phyloP scores from a whole-genome alignment of 225 moss, liverwort and hornwort species.

The Ulota crispa region DNA sequence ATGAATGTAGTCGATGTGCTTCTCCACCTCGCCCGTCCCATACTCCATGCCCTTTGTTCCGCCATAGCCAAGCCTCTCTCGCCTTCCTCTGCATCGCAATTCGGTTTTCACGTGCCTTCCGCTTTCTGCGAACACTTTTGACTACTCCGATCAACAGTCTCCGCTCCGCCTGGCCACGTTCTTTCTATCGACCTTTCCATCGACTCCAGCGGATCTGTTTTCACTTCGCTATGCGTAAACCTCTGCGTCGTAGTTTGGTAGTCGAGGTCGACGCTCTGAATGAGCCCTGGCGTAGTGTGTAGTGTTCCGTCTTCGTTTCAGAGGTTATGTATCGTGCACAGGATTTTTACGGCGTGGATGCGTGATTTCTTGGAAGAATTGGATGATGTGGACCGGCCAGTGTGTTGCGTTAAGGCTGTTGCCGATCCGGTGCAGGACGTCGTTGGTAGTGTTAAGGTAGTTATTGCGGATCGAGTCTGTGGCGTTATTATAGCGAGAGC shows the following conservation, averaged over 20 bases:
- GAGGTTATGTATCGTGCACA: neutral
- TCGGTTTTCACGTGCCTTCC: constrained; percentile 7
- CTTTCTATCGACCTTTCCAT: constrained; percentile 26
- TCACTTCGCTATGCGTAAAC: constrained; percentile 34
- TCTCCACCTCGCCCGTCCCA: neutral
- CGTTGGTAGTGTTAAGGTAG: constrained; percentile 16
- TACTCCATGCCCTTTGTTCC: neutral
- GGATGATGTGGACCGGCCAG: constrained; percentile 18
- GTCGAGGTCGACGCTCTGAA: neutral
- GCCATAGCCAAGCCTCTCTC: constrained; percentile 31
- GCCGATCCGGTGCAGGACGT: constrained; percentile 20
- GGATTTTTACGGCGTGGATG: neutral
- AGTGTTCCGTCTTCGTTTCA: neutral
- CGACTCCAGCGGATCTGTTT: constrained; percentile 20
- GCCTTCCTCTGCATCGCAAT: neutral
- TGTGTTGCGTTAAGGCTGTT: constrained; percentile 11
- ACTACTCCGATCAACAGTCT: constrained; percentile 15
- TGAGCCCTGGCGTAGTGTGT: constrained; percentile 21
- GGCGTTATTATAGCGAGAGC: neutral
- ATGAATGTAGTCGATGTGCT: neutral
- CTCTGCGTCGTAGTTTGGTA: constrained; percentile 18
- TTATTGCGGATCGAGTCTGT: constrained; percentile 18
- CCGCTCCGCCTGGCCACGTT: constrained; percentile 5
- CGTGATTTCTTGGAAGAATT: constrained; percentile 23
- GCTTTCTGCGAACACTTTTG: neutral